Percentiles rank a stretch among this genome's conserved stretches.
Evolutionary conservation across 768 basidiomycete genomes (phyloP).

Genomic region (Phaeotremella skinneri): DNA sequence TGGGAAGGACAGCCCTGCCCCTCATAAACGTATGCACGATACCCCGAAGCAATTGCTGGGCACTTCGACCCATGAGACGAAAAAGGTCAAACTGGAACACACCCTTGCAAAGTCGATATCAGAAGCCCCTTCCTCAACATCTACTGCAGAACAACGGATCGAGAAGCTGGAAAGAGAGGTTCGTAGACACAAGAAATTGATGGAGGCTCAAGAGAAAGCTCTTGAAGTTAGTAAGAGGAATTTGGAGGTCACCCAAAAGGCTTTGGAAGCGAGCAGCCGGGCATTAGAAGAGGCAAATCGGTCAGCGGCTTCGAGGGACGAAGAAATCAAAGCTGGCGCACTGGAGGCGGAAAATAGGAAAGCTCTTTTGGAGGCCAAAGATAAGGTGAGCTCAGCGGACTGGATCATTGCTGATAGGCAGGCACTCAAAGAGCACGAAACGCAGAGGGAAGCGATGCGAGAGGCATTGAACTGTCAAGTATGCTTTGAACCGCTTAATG

Average conservation of each 20-base stretch:
- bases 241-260: neutral
- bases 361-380: constrained; percentile 9
- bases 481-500: constrained; percentile 36
- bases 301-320: constrained; percentile 8
- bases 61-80: too few relatives aligned
- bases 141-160: neutral
- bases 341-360: constrained; percentile 6
- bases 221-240: neutral
- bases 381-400: constrained; percentile 8
- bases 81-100: too few relatives aligned
- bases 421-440: constrained; percentile 22
- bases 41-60: too few relatives aligned
- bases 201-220: neutral
- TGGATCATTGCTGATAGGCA: constrained; percentile 11
- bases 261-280: constrained; percentile 2
- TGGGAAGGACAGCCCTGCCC: too few relatives aligned
- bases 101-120: too few relatives aligned
- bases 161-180: neutral
- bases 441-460: constrained; percentile 15
- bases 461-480: constrained; percentile 37
- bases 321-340: constrained; percentile 6
- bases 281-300: constrained; percentile 6
- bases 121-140: too few relatives aligned
- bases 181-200: neutral
- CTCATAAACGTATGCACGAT: too few relatives aligned